Evolutionary conservation across 2,329 filamentous ascomycete species (phyloP).

Genomic region (Aspergillus transmontanensis): DNA sequence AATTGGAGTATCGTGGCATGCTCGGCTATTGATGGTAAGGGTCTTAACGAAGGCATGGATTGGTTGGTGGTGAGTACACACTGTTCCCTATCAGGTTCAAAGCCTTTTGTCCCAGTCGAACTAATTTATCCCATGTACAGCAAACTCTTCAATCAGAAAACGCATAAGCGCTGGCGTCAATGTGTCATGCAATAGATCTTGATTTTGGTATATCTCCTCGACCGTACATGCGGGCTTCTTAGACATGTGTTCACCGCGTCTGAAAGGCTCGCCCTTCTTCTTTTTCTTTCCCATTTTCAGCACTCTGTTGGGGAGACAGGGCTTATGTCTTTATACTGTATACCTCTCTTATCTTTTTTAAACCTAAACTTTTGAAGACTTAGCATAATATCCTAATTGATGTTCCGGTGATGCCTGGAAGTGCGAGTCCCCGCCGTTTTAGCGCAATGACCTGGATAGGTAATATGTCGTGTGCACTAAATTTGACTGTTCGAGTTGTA

Average conservation of each 20-base stretch:
- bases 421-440: background rate
- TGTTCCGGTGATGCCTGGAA: slow-evolving; percentile 2
- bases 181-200: slow-evolving; percentile 34
- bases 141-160: slow-evolving; percentile 49
- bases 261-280: slow-evolving; percentile 17
- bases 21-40: slow-evolving; percentile 91
- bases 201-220: slow-evolving; percentile 30
- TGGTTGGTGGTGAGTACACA: slow-evolving; percentile 78
- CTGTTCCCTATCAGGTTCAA: background rate
- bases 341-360: slow-evolving; percentile 30
- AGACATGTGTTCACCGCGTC: slow-evolving; percentile 13
- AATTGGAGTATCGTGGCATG: slow-evolving; percentile 99
- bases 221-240: slow-evolving; percentile 18
- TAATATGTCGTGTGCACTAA: background rate
- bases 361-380: slow-evolving; percentile 22
- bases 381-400: slow-evolving; percentile 40
- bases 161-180: slow-evolving; percentile 38
- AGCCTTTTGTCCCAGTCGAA: background rate
- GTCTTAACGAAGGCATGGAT: slow-evolving; percentile 97
- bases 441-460: background rate
- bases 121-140: slow-evolving; percentile 27
- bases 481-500: background rate
- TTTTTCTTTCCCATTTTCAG: slow-evolving; percentile 22
- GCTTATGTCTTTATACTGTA: slow-evolving; percentile 41
- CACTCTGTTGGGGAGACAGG: slow-evolving; percentile 24